A percentile compares a stretch with the other conserved stretches of the same genome.
Conservation (phyloP, 169 alveolate genomes). For the Babesia sp. region DNA sequence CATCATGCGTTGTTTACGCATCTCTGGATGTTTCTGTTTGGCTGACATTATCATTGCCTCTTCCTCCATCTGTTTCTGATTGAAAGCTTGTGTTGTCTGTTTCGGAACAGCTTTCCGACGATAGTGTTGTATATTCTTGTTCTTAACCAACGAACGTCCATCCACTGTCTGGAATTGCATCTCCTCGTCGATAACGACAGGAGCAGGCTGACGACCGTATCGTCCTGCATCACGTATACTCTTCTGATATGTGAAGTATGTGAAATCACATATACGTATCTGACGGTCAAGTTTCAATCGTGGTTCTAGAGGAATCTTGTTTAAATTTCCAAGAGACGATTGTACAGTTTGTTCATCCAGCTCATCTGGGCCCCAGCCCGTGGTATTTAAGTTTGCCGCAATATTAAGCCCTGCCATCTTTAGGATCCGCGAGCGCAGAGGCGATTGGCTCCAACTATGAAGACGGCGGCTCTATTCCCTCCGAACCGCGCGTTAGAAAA, state of each 20-base stretch:
- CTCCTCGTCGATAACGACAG: constrained; percentile 73
- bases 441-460: background rate
- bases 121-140: constrained; percentile 62
- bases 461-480: background rate
- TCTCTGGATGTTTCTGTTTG: constrained; percentile 76
- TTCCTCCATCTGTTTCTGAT: constrained; percentile 80
- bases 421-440: background rate
- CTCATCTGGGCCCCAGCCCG: constrained; percentile 80
- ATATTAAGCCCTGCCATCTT: constrained; percentile 23
- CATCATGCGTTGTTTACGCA: constrained; percentile 71
- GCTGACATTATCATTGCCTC: constrained; percentile 72
- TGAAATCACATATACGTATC: constrained; percentile 83
- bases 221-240: constrained; percentile 67
- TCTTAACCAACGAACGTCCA: constrained; percentile 67
- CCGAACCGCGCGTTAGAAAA: background rate
- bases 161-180: constrained; percentile 80
- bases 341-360: constrained; percentile 68
- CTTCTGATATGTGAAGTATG: constrained; percentile 77
- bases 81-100: constrained; percentile 80
- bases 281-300: constrained; percentile 79
- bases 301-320: constrained; percentile 82
- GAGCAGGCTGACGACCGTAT: constrained; percentile 49
- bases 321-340: constrained; percentile 73
- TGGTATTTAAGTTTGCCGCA: constrained; percentile 46
- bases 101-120: constrained; percentile 67